Percentiles rank a stretch among this genome's conserved stretches.
phyloP scores from a whole-genome alignment of 768 basidiomycete species.

The Strobilomyces confusus region DNA sequence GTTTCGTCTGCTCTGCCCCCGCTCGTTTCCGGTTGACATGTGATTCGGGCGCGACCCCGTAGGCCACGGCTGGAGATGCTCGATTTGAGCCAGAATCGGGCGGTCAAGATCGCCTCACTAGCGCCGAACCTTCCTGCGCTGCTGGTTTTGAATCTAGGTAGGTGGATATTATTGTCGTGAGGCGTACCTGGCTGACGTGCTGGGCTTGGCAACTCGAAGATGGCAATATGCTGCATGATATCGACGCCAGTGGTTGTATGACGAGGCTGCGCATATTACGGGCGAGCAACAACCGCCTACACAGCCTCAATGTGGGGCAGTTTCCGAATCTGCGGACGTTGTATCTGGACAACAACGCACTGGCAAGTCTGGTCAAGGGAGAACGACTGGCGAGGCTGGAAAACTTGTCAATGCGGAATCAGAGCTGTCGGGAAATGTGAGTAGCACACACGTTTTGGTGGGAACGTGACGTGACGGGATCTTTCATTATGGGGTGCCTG shows the following conservation, averaged over 20 bases:
- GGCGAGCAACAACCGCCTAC: conserved; percentile 76
- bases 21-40: conserved; percentile 4
- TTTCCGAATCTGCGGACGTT: conserved; percentile 80
- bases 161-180: conserved; percentile 33
- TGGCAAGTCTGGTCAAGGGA: conserved; percentile 49
- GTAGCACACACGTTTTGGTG: conserved; percentile 33
- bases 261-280: conserved; percentile 78
- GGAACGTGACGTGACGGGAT: conserved; percentile 34
- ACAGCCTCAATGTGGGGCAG: conserved; percentile 55
- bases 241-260: conserved; percentile 56
- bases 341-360: conserved; percentile 84
- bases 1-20: conserved; percentile 1
- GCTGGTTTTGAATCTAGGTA: conserved; percentile 79
- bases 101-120: conserved; percentile 58
- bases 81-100: conserved; percentile 72
- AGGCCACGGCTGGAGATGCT: conserved; percentile 73
- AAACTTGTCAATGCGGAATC: conserved; percentile 88
- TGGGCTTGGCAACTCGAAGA: conserved; percentile 43
- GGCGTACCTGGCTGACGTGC: conserved; percentile 14
- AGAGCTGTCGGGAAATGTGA: conserved; percentile 72
- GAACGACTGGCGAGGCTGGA: conserved; percentile 70
- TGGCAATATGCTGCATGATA: conserved; percentile 57
- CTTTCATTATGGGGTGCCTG: conserved; percentile 36
- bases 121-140: conserved; percentile 53
- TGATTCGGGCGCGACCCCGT: conserved; percentile 9